Conservation (phyloP, 2,329 filamentous ascomycete genomes). For the Chrysosphaeria jannelii region DNA sequence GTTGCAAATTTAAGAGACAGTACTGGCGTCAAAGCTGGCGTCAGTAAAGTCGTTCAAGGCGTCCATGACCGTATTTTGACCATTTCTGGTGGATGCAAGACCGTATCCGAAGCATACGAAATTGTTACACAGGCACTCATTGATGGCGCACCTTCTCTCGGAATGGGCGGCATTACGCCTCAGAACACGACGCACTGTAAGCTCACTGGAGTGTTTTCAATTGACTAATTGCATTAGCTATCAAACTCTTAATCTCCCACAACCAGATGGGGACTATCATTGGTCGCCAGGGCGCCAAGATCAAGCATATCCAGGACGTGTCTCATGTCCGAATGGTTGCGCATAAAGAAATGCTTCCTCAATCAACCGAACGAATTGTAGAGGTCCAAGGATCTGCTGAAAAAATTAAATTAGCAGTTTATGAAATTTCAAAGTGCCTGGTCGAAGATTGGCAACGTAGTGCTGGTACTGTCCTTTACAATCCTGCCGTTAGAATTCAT, state of each 20-base stretch:
- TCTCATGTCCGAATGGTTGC: conserved; percentile 97
- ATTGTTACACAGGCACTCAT: conserved; percentile 76
- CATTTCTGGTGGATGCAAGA: conserved; percentile 68
- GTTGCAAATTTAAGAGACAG: conserved; percentile 91
- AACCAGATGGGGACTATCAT: conserved; percentile 99
- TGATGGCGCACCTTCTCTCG: conserved; percentile 79
- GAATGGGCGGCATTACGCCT: conserved; percentile 74
- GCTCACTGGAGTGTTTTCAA: conserved; percentile 10
- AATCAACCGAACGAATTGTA: conserved; percentile 93
- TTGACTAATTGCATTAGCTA: conserved; percentile 23
- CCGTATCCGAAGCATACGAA: conserved; percentile 73
- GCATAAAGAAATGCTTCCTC: conserved; percentile 97
- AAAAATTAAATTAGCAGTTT: conserved; percentile 81
- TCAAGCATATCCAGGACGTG: conserved; percentile 95
- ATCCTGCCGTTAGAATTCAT: conserved; percentile 74
- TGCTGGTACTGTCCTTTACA: conserved; percentile 90
- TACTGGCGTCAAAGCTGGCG: conserved; percentile 89
- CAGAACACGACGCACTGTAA: conserved; percentile 85
- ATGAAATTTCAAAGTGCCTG: conserved; percentile 97
- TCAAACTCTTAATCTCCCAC: conserved; percentile 94
- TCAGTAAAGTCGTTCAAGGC: conserved; percentile 94
- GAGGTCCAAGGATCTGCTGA: conserved; percentile 88
- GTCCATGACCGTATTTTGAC: conserved; percentile 93
- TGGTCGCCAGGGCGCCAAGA: conserved; percentile 82
- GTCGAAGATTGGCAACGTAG: conserved; percentile 95